These are phyloP conservation scores for Boletus reticulatus DNA, from an alignment of 768 basidiomycete species.

Conservation along the genomic window DNA sequence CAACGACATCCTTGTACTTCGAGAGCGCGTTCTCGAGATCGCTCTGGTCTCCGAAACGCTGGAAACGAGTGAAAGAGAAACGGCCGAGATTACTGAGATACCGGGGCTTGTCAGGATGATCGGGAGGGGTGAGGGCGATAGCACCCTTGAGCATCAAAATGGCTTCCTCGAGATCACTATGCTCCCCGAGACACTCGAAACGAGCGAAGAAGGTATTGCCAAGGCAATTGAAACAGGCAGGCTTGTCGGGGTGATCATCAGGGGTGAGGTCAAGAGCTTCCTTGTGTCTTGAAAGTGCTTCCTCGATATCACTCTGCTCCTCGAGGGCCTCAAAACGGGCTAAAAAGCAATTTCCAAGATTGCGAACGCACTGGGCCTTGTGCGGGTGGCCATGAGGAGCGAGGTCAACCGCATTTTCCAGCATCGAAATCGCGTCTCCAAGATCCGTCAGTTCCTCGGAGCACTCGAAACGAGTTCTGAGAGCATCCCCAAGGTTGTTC, in stretches of 20 bases:
- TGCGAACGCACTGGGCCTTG: neutral
- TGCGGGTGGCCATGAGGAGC: neutral
- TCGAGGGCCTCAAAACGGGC: conserved; percentile 1
- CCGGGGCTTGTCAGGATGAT: neutral
- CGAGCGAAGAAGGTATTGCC: neutral
- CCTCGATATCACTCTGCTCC: neutral
- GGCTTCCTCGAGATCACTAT: neutral
- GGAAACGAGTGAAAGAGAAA: too few species aligned
- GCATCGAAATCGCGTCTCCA: neutral
- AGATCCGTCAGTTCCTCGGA: neutral
- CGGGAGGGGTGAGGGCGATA: neutral
- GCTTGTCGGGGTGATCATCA: neutral
- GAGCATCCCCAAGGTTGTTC: neutral
- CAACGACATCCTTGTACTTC: too few species aligned
- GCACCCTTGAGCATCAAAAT: neutral
- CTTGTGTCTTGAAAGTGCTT: neutral
- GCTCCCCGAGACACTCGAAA: neutral
- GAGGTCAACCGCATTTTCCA: neutral
- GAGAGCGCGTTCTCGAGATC: too few species aligned
- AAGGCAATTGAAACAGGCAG: neutral
- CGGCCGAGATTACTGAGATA: neutral
- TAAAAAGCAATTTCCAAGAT: neutral
- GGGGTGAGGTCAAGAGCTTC: neutral
- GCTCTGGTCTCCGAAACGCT: too few species aligned
- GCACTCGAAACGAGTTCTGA: neutral